phyloP scores from a whole-genome alignment of 2,329 filamentous ascomycete species.

The Arthrobotrys sphaeroides region DNA sequence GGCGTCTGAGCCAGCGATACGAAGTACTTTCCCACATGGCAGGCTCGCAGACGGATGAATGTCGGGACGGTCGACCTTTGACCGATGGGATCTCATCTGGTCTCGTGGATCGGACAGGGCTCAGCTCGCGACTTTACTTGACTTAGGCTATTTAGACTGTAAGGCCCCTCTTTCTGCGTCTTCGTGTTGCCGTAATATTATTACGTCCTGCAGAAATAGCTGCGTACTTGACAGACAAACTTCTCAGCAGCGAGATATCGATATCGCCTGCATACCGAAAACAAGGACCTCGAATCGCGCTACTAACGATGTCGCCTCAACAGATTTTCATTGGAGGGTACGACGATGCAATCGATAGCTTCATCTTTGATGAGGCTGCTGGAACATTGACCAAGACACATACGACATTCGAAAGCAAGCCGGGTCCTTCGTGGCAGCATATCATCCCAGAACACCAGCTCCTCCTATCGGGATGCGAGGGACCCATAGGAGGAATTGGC shows the following conservation, averaged over 20 bases:
- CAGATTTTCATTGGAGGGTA: conserved; percentile 51
- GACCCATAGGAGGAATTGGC: conserved; percentile 43
- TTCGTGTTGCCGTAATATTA: no score
- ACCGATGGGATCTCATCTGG: conserved; percentile 2
- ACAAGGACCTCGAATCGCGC: neutral
- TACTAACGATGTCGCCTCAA: conserved; percentile 42
- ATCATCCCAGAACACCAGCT: conserved; percentile 44
- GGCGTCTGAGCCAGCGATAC: conserved; percentile 12
- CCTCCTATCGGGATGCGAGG: conserved; percentile 46
- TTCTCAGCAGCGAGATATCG: neutral
- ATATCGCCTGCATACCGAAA: neutral
- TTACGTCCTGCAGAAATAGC: no score
- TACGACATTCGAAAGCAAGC: conserved; percentile 40
- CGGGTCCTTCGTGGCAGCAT: conserved; percentile 49
- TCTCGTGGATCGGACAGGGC: neutral
- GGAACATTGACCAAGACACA: conserved; percentile 46
- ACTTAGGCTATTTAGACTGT: conserved; percentile 50
- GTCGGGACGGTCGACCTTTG: conserved; percentile 18
- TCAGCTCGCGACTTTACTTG: conserved; percentile 4
- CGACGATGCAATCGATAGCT: conserved; percentile 51
- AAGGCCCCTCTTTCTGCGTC: conserved; percentile 16
- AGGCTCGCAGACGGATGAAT: conserved; percentile 42
- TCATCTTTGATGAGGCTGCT: conserved; percentile 44
- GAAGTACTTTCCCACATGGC: conserved; percentile 1
- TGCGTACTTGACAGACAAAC: no score